phyloP scores from a whole-genome alignment of 176 grass and related monocot species.

The Themeda triandra region DNA sequence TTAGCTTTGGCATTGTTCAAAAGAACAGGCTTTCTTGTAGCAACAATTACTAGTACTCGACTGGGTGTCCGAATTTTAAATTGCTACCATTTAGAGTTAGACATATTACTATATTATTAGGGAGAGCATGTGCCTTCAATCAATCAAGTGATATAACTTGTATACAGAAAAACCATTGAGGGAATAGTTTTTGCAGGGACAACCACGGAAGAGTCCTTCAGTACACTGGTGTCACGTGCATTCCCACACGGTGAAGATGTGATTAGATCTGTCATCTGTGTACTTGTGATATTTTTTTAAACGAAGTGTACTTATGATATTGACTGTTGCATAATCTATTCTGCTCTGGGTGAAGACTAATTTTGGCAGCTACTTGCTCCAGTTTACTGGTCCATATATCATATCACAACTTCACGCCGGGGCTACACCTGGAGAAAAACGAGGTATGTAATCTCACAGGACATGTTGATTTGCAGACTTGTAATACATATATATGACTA shows the following conservation, averaged over 20 bases:
- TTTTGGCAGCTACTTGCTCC: neutral
- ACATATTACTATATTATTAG: neutral
- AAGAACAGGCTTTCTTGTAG: neutral
- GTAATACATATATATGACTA: neutral
- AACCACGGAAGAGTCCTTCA: conserved; percentile 8
- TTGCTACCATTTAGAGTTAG: neutral
- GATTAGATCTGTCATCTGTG: neutral
- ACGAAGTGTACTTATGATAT: neutral
- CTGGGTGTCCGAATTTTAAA: conserved; percentile 13
- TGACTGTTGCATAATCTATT: conserved; percentile 25
- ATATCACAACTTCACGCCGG: neutral
- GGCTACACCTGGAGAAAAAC: conserved; percentile 22
- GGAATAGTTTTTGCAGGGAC: neutral
- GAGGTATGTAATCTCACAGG: conserved; percentile 13
- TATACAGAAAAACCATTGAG: neutral
- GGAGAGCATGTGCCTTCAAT: neutral
- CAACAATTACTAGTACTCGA: neutral
- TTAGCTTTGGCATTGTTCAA: conserved; percentile 8
- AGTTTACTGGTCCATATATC: neutral
- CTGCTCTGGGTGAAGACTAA: neutral
- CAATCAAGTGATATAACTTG: neutral
- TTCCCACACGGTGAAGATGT: neutral
- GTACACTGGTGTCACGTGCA: conserved; percentile 24
- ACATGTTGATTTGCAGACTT: neutral
- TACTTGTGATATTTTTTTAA: neutral